These are phyloP conservation scores for Escovopsis weberi DNA, from an alignment of 2,329 filamentous ascomycete genomes.

Conservation along the genomic window DNA sequence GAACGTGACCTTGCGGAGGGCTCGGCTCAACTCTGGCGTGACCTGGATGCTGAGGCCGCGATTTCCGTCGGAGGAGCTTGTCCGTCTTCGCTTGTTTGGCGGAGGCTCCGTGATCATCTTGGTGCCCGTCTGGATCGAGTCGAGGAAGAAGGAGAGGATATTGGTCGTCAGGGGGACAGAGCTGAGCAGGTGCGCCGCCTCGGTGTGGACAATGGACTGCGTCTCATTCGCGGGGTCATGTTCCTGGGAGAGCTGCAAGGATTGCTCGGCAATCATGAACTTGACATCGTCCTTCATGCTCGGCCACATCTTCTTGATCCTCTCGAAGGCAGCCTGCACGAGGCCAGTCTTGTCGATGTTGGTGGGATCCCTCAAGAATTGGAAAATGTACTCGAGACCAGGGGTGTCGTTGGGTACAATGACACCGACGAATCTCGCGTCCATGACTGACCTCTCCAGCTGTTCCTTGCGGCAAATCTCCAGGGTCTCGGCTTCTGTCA, in stretches of 20 bases:
- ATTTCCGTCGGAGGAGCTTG: constrained; percentile 56
- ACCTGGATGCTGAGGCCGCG: constrained; percentile 45
- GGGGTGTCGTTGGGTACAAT: constrained; percentile 38
- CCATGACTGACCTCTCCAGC: constrained; percentile 26
- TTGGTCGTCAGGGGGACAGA: constrained; percentile 59
- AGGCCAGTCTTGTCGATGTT: constrained; percentile 34
- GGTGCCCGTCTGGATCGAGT: constrained; percentile 57
- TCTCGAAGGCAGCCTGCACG: constrained; percentile 49
- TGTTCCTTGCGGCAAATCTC: constrained; percentile 25
- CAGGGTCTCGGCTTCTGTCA: constrained; percentile 36
- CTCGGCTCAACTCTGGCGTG: constrained; percentile 48
- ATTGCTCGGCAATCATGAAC: constrained; percentile 42
- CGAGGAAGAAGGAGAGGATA: constrained; percentile 57
- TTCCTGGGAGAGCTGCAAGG: constrained; percentile 47
- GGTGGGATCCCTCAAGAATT: constrained; percentile 27
- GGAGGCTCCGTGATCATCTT: constrained; percentile 59
- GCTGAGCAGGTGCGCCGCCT: constrained; percentile 59
- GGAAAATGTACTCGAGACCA: constrained; percentile 38
- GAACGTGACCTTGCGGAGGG: constrained; percentile 66
- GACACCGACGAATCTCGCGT: constrained; percentile 33
- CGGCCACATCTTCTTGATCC: constrained; percentile 58
- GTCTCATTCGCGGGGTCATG: constrained; percentile 17
- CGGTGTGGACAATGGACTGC: constrained; percentile 29
- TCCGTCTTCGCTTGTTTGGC: constrained; percentile 64
- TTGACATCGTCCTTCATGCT: constrained; percentile 51